Percentiles rank a stretch among this genome's conserved stretches.
phyloP scores from a whole-genome alignment of 2,329 filamentous ascomycete species.

The Sclerotiophoma versabilis region DNA sequence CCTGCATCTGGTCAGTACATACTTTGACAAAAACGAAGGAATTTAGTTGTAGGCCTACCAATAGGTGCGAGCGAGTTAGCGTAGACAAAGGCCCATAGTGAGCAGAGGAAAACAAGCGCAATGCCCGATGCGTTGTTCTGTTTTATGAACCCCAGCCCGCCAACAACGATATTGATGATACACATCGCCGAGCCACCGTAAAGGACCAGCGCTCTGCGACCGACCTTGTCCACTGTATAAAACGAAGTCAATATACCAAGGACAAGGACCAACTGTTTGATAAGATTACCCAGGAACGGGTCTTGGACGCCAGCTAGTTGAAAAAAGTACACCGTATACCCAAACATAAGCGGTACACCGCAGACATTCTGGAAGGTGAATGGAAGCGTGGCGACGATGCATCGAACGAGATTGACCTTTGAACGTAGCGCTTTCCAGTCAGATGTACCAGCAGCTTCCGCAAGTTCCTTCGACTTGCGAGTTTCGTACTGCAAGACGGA shows the following conservation, averaged over 20 bases:
- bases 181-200: background rate
- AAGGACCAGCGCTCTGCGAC: background rate
- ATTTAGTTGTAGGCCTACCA: background rate
- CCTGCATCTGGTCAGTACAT: background rate
- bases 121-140: conserved; percentile 1
- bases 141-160: conserved; percentile 1
- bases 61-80: background rate
- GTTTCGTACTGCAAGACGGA: background rate
- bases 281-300: background rate
- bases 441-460: background rate
- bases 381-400: background rate
- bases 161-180: background rate
- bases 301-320: background rate
- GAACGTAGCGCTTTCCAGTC: background rate
- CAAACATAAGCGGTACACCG: background rate
- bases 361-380: conserved; percentile 1
- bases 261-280: background rate
- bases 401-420: background rate
- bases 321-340: background rate
- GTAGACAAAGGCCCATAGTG: background rate
- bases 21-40: no score
- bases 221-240: background rate
- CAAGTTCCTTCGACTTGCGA: background rate
- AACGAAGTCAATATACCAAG: background rate
- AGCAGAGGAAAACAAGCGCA: background rate